Conservation (phyloP, 331 rosid genomes). For the Quercus phellos region DNA sequence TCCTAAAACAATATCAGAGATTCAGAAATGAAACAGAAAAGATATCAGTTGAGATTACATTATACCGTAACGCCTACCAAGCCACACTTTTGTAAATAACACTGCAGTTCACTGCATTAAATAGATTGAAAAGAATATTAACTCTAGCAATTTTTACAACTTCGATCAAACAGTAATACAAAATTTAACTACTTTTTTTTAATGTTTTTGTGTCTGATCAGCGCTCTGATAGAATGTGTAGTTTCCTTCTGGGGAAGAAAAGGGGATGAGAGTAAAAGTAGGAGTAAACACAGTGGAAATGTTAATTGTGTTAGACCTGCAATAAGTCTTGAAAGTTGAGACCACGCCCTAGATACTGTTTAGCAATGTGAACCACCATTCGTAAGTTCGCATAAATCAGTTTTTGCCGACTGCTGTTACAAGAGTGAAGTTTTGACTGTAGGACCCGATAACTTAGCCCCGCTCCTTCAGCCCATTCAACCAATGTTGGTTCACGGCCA, state of each 20-base stretch:
- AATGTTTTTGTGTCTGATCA: neutral
- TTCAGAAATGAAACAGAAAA: conserved; percentile 18
- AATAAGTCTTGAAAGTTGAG: conserved; percentile 70
- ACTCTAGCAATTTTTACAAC: neutral
- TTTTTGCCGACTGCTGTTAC: conserved; percentile 59
- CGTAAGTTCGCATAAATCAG: conserved; percentile 68
- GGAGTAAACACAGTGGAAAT: neutral
- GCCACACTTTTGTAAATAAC: neutral
- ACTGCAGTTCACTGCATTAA: neutral
- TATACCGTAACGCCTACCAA: neutral
- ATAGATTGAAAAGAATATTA: neutral
- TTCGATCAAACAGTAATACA: neutral
- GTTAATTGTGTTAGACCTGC: conserved; percentile 43
- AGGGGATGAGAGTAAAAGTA: neutral
- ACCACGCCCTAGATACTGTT: conserved; percentile 74
- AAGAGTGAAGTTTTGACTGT: conserved; percentile 40
- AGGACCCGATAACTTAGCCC: conserved; percentile 51
- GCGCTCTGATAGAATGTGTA: neutral
- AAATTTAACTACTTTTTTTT: neutral
- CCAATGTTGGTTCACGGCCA: conserved; percentile 68
- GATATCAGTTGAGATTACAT: neutral
- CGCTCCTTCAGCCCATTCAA: conserved; percentile 84
- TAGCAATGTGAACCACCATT: conserved; percentile 76
- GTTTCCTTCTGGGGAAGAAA: neutral
- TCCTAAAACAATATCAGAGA: conserved; percentile 44